Base-by-base conservation (phyloP, 208 protist genomes). In the Trypanosoma theileri region DNA sequence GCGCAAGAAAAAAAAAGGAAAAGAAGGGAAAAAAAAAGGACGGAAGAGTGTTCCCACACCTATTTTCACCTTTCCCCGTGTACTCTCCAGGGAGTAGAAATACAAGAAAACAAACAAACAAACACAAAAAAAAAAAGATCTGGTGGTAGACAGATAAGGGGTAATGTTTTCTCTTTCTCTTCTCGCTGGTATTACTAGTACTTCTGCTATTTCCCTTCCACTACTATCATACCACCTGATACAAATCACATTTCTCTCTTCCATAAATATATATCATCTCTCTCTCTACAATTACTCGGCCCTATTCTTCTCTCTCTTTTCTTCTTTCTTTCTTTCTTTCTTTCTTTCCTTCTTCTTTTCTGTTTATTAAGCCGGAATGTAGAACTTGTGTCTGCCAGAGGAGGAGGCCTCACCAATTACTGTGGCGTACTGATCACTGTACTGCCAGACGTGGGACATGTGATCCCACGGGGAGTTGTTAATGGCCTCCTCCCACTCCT, bases 401-500 rank as follows among this genome's bases (percentile, higher is more conserved):
- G 79, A 79, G 51, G 58, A 78, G 44, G 77, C 72, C 59, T 91
- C 84, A 21, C 86, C 89, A 19, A 94, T 65, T 56, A 79, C 80
- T 26, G 84, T 80, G 19, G 84, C 85, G 74, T 88, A 91, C 62
- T 87, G 61, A 59, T 94, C 86, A 69, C 78, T 88, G 86, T 94
- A 94, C 69, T 92, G 84, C 89, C 89, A 94, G 55, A 94, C 86
- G 59, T 94, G 89, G 21, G 89, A 94, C 84, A 91, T 92, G 84
- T 94, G 89, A 59, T 94, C 85, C 89, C 89, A 94, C 56, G 89
- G 89, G 14, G 89, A 94, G 75, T 75, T 94, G 80, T 92, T 90
- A 69, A 94, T 94, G 22, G 89, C 89, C 80, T 94, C 89, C 81
- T 94, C 89, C 89, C 89, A 94, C 80, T 94, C 89, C 79, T 94